Evolutionary conservation across 1,284 basidiomycete genomes (phyloP).

Genomic region (Vanrija humicola): DNA sequence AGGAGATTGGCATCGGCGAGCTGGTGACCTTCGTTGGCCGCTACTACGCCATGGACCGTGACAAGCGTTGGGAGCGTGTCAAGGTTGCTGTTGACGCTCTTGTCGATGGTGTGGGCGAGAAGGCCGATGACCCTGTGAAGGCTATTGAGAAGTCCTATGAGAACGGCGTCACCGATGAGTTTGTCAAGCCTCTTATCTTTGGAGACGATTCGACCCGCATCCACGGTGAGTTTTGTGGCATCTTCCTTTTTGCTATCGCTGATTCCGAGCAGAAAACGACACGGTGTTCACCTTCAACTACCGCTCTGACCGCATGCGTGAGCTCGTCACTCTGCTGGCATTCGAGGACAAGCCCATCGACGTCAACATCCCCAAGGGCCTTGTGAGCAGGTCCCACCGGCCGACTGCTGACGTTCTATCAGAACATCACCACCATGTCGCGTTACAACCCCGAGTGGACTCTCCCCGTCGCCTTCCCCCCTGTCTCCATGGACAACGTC

Average conservation of each 20-base stretch:
- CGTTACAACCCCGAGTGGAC: constrained; percentile 85
- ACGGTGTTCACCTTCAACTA: constrained; percentile 94
- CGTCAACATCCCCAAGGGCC: constrained; percentile 71
- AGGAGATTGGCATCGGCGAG: constrained; percentile 60
- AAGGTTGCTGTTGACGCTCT: constrained; percentile 82
- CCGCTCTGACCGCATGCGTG: constrained; percentile 87
- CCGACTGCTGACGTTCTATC: background rate
- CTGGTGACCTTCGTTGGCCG: constrained; percentile 77
- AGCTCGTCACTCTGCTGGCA: constrained; percentile 75
- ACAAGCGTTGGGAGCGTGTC: constrained; percentile 89
- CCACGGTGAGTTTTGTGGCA: constrained; percentile 56
- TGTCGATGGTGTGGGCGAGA: constrained; percentile 68
- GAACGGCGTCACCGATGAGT: constrained; percentile 83
- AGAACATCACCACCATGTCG: constrained; percentile 88
- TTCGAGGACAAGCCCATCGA: constrained; percentile 73
- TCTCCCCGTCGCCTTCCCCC: constrained; percentile 81
- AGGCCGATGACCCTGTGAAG: constrained; percentile 59
- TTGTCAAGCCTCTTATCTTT: constrained; percentile 85
- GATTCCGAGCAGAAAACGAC: constrained; percentile 54
- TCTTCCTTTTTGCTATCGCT: constrained; percentile 8
- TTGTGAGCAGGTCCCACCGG: constrained; percentile 54
- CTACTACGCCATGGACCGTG: constrained; percentile 94
- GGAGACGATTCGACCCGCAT: constrained; percentile 72
- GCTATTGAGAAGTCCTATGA: constrained; percentile 68
- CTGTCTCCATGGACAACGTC: constrained; percentile 83